A percentile compares a stretch with the other conserved stretches of the same genome.
phyloP scores from a whole-genome alignment of 202 grass and related monocot genomes.

The Panicum virgatum region DNA sequence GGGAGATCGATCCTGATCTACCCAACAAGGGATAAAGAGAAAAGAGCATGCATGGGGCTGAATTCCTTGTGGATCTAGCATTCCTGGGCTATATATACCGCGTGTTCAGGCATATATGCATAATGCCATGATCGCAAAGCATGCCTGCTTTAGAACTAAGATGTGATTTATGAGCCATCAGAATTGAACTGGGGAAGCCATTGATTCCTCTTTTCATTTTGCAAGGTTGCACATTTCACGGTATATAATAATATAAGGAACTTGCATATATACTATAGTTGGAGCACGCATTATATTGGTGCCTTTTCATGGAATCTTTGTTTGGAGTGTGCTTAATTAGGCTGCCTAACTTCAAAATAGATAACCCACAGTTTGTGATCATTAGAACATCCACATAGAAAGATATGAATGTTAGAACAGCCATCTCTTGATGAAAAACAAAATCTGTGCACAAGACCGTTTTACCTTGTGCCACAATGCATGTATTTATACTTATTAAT shows the following conservation, averaged over 20 bases:
- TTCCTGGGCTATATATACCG: background rate
- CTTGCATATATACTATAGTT: too few species aligned
- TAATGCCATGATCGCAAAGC: background rate
- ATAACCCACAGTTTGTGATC: background rate
- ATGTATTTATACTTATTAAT: too few species aligned
- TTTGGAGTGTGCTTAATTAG: background rate
- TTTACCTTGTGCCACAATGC: background rate
- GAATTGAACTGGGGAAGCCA: background rate
- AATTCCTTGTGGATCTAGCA: slow-evolving; percentile 2
- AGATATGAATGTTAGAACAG: background rate
- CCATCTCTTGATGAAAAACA: background rate
- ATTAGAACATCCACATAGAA: too few species aligned
- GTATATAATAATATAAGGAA: too few species aligned
- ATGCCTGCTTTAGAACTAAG: background rate
- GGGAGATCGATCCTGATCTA: slow-evolving; percentile 4
- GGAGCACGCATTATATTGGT: background rate
- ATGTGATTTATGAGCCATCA: background rate
- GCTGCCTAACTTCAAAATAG: background rate
- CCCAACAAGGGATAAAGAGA: background rate
- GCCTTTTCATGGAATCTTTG: background rate
- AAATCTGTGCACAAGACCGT: background rate
- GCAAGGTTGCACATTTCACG: background rate
- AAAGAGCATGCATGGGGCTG: background rate
- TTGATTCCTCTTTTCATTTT: background rate
- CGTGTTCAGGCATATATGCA: background rate